Percentiles rank a stretch among this genome's conserved stretches.
phyloP scores from a whole-genome alignment of 164 flowering plant species.

The Buxus sempervirens region DNA sequence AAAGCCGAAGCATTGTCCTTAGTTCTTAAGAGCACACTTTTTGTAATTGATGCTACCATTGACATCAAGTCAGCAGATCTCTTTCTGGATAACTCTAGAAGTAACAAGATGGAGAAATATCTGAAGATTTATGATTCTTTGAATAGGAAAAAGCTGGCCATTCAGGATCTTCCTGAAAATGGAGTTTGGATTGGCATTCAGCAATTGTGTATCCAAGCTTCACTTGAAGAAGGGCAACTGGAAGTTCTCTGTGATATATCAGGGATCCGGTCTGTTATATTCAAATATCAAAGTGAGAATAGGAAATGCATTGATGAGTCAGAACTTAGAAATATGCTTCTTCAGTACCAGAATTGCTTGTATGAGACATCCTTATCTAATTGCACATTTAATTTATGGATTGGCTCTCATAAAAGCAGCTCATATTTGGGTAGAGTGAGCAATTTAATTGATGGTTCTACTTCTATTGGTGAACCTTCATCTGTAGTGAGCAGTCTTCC shows the following conservation, averaged over 20 bases:
- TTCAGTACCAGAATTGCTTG: slow-evolving; percentile 37
- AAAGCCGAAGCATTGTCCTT: slow-evolving; percentile 18
- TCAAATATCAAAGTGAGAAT: slow-evolving; percentile 30
- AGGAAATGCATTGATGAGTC: slow-evolving; percentile 22
- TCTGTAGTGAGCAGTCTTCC: slow-evolving; percentile 17
- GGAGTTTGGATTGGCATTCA: slow-evolving; percentile 51
- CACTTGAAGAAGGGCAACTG: slow-evolving; percentile 37
- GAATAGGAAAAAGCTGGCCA: slow-evolving; percentile 21
- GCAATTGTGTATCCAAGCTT: slow-evolving; percentile 28
- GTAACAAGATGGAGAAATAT: slow-evolving; percentile 13
- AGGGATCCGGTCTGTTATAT: slow-evolving; percentile 35
- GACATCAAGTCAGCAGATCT: slow-evolving; percentile 46
- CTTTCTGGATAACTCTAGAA: slow-evolving; percentile 42
- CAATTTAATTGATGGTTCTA: slow-evolving; percentile 21
- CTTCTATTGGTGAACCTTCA: slow-evolving; percentile 22
- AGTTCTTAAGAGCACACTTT: slow-evolving; percentile 20
- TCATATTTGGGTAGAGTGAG: slow-evolving; percentile 20
- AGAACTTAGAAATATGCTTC: slow-evolving; percentile 26
- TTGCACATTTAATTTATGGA: slow-evolving; percentile 31
- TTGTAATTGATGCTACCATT: slow-evolving; percentile 34
- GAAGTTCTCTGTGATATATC: slow-evolving; percentile 28
- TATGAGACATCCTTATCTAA: slow-evolving; percentile 53
- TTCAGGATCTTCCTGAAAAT: slow-evolving; percentile 32
- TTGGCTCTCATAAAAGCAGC: slow-evolving; percentile 22
- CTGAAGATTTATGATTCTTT: slow-evolving; percentile 17